Evolutionary conservation across 257 asterid species (phyloP), one percentile per base, ranked within the genome.

Genomic region (Craterostigma plantagineum): DNA sequence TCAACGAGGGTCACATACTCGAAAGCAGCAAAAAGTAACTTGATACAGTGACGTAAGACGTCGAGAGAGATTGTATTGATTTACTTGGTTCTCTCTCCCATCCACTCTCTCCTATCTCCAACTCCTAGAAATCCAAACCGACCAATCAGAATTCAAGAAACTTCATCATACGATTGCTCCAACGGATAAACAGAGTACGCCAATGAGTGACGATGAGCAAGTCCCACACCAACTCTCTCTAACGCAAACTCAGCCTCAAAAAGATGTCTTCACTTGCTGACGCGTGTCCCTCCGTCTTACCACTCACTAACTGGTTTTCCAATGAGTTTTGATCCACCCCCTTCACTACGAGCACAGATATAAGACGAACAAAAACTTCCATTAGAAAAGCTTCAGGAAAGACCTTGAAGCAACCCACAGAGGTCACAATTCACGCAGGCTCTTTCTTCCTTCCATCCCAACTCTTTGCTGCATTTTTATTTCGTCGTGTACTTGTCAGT

Each of bases 101-200:
- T 34, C 51, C 51, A 8, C 54, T 27, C 35, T 18, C 23, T 53
- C 52, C 17, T 16, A 51, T 45, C 60, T 59, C 56, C 48, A 38
- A 43, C 56, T 27, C 27, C 46, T 34, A 39, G 79, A 51, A 79
- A 80, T 77, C 95, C 86, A 67, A 68, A 40, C 59, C 67, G 15
- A 54, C 97, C 93, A 86, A 86, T 86, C 57, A 69, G 53, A 78
- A 61, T 43, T 46, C 81, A 62, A 36, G 65, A 65, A 69, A 61
- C 65, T 71, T 61, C 74, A 79, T 71, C 91, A 55, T 46, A 49
- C 45, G n/a, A 46, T 53, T 36, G 57, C 56, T 43, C 58, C 18
- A 39, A 13, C 45, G 54, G 77, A 76, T 67, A 66, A 57, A 23
- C 30, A 6, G 6, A 23, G 30, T 23, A 23, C 30, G 30, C n/a